Conservation (phyloP, 208 protist genomes). For the Strigomonas culicis region DNA sequence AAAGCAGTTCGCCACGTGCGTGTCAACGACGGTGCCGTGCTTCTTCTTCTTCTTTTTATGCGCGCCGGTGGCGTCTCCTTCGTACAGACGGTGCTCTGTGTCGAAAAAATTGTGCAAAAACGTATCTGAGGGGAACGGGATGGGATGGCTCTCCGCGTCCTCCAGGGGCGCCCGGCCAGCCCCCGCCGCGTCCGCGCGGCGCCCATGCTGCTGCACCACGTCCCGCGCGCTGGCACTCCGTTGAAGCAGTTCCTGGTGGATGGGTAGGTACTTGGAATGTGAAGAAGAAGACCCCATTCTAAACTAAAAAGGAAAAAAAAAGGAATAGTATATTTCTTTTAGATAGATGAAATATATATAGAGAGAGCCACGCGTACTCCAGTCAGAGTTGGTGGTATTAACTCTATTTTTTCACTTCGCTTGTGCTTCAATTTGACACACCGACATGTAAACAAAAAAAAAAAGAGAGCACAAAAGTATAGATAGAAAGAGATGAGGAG, state of each 20-base stretch:
- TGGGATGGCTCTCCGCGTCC: not conserved
- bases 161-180: not conserved
- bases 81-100: not conserved
- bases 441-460: not conserved
- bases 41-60: not conserved
- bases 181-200: no score
- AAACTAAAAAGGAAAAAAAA: not conserved
- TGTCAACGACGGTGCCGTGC: not conserved
- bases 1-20: no score
- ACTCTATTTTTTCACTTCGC: no score
- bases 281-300: not conserved
- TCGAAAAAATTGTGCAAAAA: not conserved
- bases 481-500: not conserved
- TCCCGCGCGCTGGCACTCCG: not conserved
- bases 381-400: not conserved
- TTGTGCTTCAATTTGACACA: not conserved
- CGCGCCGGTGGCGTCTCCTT: not conserved
- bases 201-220: no score
- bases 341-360: not conserved
- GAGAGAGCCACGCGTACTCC: not conserved
- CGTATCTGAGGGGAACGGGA: not conserved
- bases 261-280: not conserved
- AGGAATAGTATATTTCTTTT: not conserved
- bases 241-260: not conserved
- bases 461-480: not conserved